phyloP scores from a whole-genome alignment of 306 rosid species.

The Vigna unguiculata region DNA sequence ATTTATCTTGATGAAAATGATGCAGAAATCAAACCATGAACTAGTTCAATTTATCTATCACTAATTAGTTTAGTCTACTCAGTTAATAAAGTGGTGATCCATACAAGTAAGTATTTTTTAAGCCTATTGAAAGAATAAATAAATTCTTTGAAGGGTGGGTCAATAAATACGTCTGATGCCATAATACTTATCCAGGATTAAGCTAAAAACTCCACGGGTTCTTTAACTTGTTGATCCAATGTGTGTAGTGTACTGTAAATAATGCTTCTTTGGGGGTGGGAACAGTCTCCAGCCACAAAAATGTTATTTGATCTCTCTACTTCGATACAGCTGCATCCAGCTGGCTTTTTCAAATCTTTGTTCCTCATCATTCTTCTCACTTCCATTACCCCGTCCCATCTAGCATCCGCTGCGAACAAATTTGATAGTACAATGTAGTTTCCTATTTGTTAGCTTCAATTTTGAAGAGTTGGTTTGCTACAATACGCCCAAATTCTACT shows the following conservation, averaged over 20 bases:
- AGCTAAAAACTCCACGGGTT: constrained; percentile 49
- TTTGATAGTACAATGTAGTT: constrained; percentile 84
- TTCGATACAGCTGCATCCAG: constrained; percentile 97
- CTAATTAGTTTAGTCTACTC: not conserved
- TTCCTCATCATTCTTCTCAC: constrained; percentile 71
- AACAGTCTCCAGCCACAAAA: constrained; percentile 79
- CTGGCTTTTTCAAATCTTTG: constrained; percentile 77
- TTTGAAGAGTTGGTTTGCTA: constrained; percentile 67
- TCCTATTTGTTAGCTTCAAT: constrained; percentile 71
- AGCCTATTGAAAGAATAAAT: not conserved
- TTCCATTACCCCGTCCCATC: constrained; percentile 82
- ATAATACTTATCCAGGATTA: constrained; percentile 11
- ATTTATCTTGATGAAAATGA: no score
- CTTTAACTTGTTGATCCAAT: constrained; percentile 59
- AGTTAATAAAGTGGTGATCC: not conserved
- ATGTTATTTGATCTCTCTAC: constrained; percentile 65
- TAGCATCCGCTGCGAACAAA: constrained; percentile 77
- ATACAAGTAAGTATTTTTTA: constrained; percentile 10
- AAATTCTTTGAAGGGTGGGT: not conserved
- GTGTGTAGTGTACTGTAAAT: constrained; percentile 57
- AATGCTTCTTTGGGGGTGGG: constrained; percentile 77
- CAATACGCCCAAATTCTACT: constrained; percentile 74
- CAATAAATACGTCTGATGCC: not conserved
- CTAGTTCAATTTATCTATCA: constrained; percentile 1
- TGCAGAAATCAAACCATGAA: no score